Conservation (phyloP, 257 asterid genomes). For the Plantago elongata region DNA sequence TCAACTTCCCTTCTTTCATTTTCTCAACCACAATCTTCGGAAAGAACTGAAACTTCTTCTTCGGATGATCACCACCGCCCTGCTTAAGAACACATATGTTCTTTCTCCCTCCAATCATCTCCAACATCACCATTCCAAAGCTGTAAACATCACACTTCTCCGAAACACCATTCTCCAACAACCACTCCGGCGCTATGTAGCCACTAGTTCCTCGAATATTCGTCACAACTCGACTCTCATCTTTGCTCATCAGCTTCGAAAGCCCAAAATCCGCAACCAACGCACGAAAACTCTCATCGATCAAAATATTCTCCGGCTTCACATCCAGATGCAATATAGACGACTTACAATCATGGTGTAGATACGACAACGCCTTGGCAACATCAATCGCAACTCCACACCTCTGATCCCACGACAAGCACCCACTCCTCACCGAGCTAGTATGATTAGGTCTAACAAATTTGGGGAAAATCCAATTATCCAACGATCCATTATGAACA, state of each 20-base stretch:
- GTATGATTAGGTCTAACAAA: neutral
- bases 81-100: slow-evolving; percentile 31
- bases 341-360: slow-evolving; percentile 77
- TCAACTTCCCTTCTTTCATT: slow-evolving; percentile 44
- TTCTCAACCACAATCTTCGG: slow-evolving; percentile 58
- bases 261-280: slow-evolving; percentile 67
- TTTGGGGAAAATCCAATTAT: slow-evolving; percentile 57
- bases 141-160: slow-evolving; percentile 73
- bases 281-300: slow-evolving; percentile 47
- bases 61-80: slow-evolving; percentile 15
- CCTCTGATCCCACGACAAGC: slow-evolving; percentile 63
- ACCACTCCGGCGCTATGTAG: slow-evolving; percentile 84
- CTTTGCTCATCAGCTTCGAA: slow-evolving; percentile 64
- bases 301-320: slow-evolving; percentile 67
- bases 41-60: slow-evolving; percentile 45
- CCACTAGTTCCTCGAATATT: slow-evolving; percentile 71
- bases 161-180: slow-evolving; percentile 61
- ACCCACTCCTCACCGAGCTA: slow-evolving; percentile 27
- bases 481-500: slow-evolving; percentile 55
- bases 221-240: slow-evolving; percentile 62
- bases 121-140: slow-evolving; percentile 68
- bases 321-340: slow-evolving; percentile 70
- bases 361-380: slow-evolving; percentile 60
- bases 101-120: slow-evolving; percentile 65
- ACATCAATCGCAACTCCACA: slow-evolving; percentile 55